Evolutionary conservation across 805 yeast genomes (phyloP).

Genomic region (Metschnikowia kunwiensis): DNA sequence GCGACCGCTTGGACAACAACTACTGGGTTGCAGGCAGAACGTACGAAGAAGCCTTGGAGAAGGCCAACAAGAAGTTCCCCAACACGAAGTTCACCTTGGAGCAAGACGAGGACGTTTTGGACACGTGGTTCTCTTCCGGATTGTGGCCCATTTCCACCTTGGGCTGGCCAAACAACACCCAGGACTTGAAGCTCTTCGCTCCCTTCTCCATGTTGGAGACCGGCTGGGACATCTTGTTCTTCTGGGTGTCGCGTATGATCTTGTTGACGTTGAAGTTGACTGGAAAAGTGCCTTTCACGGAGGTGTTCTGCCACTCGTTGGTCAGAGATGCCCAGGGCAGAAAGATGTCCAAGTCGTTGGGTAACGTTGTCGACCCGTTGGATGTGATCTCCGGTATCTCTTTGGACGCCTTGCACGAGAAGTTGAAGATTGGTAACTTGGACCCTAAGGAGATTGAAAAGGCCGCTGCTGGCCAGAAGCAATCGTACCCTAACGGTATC

Average conservation of each 20-base stretch:
- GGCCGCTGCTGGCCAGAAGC: slow-evolving; percentile 84
- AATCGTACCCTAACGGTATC: slow-evolving; percentile 92
- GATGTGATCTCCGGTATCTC: slow-evolving; percentile 91
- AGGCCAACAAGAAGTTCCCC: slow-evolving; percentile 75
- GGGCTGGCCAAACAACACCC: slow-evolving; percentile 86
- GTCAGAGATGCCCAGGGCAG: slow-evolving; percentile 99
- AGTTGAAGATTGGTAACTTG: slow-evolving; percentile 76
- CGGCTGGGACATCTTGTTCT: slow-evolving; percentile 98
- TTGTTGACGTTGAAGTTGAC: slow-evolving; percentile 86
- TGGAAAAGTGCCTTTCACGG: slow-evolving; percentile 88
- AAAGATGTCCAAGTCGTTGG: slow-evolving; percentile 96
- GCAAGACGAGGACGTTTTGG: slow-evolving; percentile 97
- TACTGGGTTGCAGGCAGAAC: slow-evolving; percentile 92
- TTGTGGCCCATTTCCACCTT: slow-evolving; percentile 96
- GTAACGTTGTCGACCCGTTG: slow-evolving; percentile 93
- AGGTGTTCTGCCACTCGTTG: slow-evolving; percentile 96
- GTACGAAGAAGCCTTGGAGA: slow-evolving; percentile 76
- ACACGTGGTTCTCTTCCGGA: slow-evolving; percentile 98
- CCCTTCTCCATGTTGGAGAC: slow-evolving; percentile 96
- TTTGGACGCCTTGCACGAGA: slow-evolving; percentile 72
- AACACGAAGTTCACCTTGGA: slow-evolving; percentile 66
- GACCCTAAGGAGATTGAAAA: slow-evolving; percentile 84
- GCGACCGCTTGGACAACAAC: slow-evolving; percentile 57
- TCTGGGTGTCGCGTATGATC: slow-evolving; percentile 98
- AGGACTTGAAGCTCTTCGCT: slow-evolving; percentile 72